A percentile compares a stretch with the other conserved stretches of the same genome.
Evolutionary conservation across 306 rosid genomes (phyloP).

Genomic region (Acacia melanoxylon): DNA sequence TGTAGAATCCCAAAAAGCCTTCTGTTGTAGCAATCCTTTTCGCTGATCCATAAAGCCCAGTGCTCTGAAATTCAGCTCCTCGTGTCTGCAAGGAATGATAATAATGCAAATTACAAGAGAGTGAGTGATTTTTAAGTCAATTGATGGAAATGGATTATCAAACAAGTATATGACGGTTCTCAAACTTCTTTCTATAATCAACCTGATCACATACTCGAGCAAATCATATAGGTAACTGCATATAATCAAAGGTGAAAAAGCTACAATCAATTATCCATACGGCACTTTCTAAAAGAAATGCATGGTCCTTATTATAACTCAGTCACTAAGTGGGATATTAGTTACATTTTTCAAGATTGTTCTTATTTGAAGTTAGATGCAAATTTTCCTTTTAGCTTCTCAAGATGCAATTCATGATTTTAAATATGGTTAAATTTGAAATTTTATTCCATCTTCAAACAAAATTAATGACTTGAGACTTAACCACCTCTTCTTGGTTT

Average conservation of each 20-base stretch:
- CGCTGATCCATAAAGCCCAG: conserved; percentile 65
- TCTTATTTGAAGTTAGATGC: no score
- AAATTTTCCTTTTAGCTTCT: no score
- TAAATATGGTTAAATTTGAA: no score
- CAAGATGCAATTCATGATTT: no score
- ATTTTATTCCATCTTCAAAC: no score
- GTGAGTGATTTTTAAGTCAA: neutral
- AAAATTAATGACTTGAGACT: no score
- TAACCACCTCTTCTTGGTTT: no score
- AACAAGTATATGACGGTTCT: neutral
- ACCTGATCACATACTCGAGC: neutral
- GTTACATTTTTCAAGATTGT: no score
- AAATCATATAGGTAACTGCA: neutral
- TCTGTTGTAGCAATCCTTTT: conserved; percentile 71
- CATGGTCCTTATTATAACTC: no score
- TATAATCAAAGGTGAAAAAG: neutral
- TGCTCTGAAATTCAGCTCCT: conserved; percentile 73
- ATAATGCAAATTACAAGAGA: conserved; percentile 1
- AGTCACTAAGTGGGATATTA: no score
- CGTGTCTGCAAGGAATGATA: conserved; percentile 62
- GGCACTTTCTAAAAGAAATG: no score
- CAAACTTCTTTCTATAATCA: neutral
- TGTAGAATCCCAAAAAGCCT: conserved; percentile 83
- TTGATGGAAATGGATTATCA: neutral
- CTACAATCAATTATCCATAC: neutral